Conservation (phyloP, 176 grass and related monocot genomes). For the Oryza australiensis region DNA sequence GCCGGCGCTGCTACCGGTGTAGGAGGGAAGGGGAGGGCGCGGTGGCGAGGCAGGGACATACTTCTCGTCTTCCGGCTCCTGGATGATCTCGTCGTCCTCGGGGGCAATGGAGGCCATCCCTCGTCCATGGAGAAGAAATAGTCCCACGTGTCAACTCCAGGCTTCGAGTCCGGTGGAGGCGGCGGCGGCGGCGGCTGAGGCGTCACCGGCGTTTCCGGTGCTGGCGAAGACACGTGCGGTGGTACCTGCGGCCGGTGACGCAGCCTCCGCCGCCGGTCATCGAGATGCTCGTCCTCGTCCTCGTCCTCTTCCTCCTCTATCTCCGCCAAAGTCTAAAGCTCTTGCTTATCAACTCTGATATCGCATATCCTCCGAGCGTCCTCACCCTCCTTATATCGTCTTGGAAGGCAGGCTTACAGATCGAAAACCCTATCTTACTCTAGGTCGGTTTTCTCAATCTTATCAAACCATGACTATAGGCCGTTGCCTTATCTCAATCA, state of each 20-base stretch:
- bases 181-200: conserved; percentile 36
- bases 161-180: conserved; percentile 35
- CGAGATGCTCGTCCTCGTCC: conserved; percentile 38
- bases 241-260: conserved; percentile 31
- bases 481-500: no score
- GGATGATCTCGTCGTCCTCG: conserved; percentile 58
- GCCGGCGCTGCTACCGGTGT: neutral
- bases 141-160: conserved; percentile 64
- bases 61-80: conserved; percentile 45
- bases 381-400: no score
- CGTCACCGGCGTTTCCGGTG: conserved; percentile 44
- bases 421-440: no score
- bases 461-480: no score
- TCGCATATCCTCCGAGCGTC: no score
- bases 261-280: conserved; percentile 44
- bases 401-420: no score
- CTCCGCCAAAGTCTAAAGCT: no score
- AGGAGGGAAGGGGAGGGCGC: conserved; percentile 45
- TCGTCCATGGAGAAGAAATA: conserved; percentile 90
- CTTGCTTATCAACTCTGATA: no score
- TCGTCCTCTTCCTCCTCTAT: conserved; percentile 53
- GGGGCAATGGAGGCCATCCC: conserved; percentile 60
- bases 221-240: conserved; percentile 35
- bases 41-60: conserved; percentile 47
- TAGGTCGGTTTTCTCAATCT: no score